phyloP scores from a whole-genome alignment of 1,284 basidiomycete genomes.

The Microbotryum scabiosae region DNA sequence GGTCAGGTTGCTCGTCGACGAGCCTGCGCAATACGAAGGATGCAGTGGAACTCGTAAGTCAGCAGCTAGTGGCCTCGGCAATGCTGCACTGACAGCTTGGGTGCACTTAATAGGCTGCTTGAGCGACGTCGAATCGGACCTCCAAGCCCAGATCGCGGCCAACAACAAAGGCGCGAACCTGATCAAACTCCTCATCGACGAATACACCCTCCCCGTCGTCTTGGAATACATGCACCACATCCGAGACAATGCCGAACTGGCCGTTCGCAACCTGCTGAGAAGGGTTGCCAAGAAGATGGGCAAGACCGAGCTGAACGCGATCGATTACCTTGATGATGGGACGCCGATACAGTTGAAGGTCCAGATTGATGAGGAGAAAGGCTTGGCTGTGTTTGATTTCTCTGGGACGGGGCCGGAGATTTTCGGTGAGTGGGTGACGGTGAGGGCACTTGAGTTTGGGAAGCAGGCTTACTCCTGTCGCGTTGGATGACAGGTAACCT shows the following conservation, averaged over 20 bases:
- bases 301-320: conserved; percentile 54
- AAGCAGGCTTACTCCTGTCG: neutral
- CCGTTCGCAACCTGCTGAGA: conserved; percentile 72
- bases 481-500: conserved; percentile 52
- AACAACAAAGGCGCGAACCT: conserved; percentile 61
- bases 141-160: conserved; percentile 93
- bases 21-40: conserved; percentile 73
- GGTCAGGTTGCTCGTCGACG: conserved; percentile 70
- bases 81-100: conserved; percentile 29
- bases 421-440: conserved; percentile 20
- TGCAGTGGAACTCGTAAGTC: conserved; percentile 43
- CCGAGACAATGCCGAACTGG: conserved; percentile 77
- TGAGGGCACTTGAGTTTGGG: neutral
- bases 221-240: conserved; percentile 91
- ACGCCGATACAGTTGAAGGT: conserved; percentile 74
- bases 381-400: conserved; percentile 84
- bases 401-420: conserved; percentile 47
- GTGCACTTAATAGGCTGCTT: conserved; percentile 42
- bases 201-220: conserved; percentile 77
- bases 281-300: conserved; percentile 56
- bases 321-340: conserved; percentile 80
- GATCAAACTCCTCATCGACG: conserved; percentile 58
- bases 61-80: too few relatives aligned
- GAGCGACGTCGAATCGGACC: conserved; percentile 79
- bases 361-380: conserved; percentile 64